Base-by-base conservation (phyloP, 75 land plant species). In the Cupressus sempervirens region DNA sequence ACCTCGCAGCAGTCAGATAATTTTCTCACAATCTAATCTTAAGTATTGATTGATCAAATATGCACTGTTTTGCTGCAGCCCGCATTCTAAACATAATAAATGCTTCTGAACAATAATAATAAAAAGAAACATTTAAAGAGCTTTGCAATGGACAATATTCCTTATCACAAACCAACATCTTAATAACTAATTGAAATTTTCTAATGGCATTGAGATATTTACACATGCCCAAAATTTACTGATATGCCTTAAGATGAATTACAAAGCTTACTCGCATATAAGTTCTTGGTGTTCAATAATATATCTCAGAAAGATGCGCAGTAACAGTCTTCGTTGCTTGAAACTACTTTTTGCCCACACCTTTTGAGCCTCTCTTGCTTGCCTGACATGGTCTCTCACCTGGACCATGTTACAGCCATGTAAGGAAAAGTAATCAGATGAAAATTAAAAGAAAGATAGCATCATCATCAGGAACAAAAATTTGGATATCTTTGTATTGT, bases 211-310 rank as follows among this genome's bases (percentile, higher is more conserved):
- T 30, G 35, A 72, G 35, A 30, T 72, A 32, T 13, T 72, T 13
- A 32, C 45, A 43, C 50, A 10, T 45, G 81, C 48, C 50, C 45
- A 79, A 79, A 40, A 79, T 9, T 11, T 43, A 79, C 45, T 41
- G 45, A 4, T 7, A 79, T 79, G 12, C 43, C 29, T 45, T 32
- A 2, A 8, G 4, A 82, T 9, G 34, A 54, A 11, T 36, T 68
- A 29, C 14, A 76, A 43, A 48, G 52, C 94, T 90, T 92, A 96
- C 98, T 95, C 92, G 93, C 98, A 96, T 58, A 96, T 96, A 79
- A 95, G 94, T 87, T 93, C 94, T 89, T 96, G 98, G 83, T 96
- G 93, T 82, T 96, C 95, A 89, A 96, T 91, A 41, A 94, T 93
- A 83, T 95, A 96, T 86, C 93, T 96, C 62, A 96, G 85, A 80